Conservation (phyloP, 108 stramenopile species). For the Craspedostauros australis region DNA sequence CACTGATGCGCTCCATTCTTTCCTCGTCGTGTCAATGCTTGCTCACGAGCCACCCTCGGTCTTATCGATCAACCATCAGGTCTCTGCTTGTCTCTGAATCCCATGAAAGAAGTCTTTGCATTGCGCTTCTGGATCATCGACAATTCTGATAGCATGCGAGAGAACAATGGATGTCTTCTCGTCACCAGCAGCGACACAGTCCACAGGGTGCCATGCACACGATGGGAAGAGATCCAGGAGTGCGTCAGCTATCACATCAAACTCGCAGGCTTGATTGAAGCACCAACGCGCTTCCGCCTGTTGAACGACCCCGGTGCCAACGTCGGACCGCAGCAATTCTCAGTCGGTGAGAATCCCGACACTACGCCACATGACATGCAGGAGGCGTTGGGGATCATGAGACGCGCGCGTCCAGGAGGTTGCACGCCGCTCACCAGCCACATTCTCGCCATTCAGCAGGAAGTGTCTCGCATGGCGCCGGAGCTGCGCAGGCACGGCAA, state of each 20-base stretch:
- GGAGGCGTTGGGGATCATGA: slow-evolving; percentile 25
- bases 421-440: slow-evolving; percentile 53
- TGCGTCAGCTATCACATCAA: slow-evolving; percentile 59
- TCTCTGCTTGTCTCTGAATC: slow-evolving; percentile 5
- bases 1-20: too few species aligned
- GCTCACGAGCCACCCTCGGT: too few species aligned
- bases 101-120: slow-evolving; percentile 26
- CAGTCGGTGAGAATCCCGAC: slow-evolving; percentile 26
- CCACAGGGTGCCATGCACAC: slow-evolving; percentile 21
- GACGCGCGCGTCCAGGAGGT: slow-evolving; percentile 31
- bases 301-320: slow-evolving; percentile 43
- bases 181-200: slow-evolving; percentile 24
- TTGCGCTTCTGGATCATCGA: slow-evolving; percentile 42
- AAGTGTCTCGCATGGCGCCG: slow-evolving; percentile 22
- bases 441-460: slow-evolving; percentile 33
- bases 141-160: slow-evolving; percentile 53
- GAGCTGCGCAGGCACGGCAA: slow-evolving; percentile 26
- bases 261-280: slow-evolving; percentile 46
- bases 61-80: too few species aligned
- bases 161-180: slow-evolving; percentile 37
- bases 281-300: slow-evolving; percentile 52
- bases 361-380: slow-evolving; percentile 14
- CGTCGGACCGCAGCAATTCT: slow-evolving; percentile 34
- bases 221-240: slow-evolving; percentile 66
- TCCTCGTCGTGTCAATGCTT: too few species aligned